A percentile compares a stretch with the other conserved stretches of the same genome.
These are phyloP conservation scores for Phytophthora crassamura DNA, from an alignment of 352 stramenopile species.

Conservation along the genomic window DNA sequence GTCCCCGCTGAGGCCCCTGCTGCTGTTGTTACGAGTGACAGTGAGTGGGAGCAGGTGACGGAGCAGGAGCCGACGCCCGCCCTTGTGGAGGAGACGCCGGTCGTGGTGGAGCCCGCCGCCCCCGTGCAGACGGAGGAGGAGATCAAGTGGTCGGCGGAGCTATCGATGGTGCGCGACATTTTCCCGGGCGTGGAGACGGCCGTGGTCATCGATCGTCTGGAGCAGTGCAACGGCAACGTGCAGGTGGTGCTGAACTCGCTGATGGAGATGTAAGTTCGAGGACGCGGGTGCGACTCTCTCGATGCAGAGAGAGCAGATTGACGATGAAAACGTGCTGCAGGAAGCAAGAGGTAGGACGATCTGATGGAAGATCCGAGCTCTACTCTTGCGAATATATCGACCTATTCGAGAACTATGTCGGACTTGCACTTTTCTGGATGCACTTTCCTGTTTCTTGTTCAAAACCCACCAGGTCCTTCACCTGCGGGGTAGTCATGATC, in stretches of 20 bases:
- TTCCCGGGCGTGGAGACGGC: constrained; percentile 63
- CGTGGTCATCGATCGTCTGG: constrained; percentile 65
- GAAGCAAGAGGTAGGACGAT: no score
- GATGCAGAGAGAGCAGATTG: constrained; percentile 23
- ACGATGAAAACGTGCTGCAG: not conserved
- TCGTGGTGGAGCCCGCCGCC: constrained; percentile 47
- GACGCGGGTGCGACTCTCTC: constrained; percentile 15
- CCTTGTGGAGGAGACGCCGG: constrained; percentile 36
- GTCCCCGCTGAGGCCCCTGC: constrained; percentile 22
- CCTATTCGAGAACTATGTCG: no score
- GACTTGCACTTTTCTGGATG: no score
- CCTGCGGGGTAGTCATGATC: no score
- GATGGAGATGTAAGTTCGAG: constrained; percentile 73
- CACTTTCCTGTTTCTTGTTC: no score
- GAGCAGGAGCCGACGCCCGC: constrained; percentile 43
- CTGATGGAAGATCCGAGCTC: no score
- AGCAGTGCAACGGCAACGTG: constrained; percentile 86
- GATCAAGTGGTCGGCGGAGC: constrained; percentile 78
- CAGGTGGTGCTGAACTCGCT: constrained; percentile 82
- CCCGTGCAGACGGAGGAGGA: constrained; percentile 65
- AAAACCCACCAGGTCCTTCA: no score
- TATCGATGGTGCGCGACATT: constrained; percentile 80
- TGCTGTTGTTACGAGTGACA: constrained; percentile 44
- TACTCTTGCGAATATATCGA: no score
- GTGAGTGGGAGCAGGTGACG: constrained; percentile 75